These are phyloP conservation scores for Rhizophagus sp. DNA, from an alignment of 192 early-diverging fungal genomes.

Conservation along the genomic window DNA sequence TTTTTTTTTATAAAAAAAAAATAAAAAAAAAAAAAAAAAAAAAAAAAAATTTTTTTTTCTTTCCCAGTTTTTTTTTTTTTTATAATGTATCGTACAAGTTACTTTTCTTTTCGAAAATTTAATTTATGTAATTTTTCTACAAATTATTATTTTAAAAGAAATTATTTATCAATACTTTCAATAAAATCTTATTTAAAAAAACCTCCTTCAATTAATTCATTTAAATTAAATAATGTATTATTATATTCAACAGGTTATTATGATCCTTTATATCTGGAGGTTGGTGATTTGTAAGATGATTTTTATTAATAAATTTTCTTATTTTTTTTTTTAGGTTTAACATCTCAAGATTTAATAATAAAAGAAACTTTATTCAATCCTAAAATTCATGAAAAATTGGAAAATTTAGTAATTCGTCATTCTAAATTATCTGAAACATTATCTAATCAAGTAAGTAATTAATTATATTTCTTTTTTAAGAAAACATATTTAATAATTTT, in stretches of 20 bases:
- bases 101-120: neutral
- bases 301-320: too few relatives aligned
- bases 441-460: constrained; percentile 3
- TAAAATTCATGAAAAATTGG: constrained; percentile 23
- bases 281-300: too few relatives aligned
- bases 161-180: too few relatives aligned
- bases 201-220: neutral
- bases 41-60: neutral
- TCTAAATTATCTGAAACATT: constrained; percentile 2
- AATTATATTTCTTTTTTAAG: too few relatives aligned
- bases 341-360: neutral
- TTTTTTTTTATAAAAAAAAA: too few relatives aligned
- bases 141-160: neutral
- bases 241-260: neutral
- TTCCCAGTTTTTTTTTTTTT: too few relatives aligned
- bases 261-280: too few relatives aligned
- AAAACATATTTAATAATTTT: too few relatives aligned
- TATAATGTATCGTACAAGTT: neutral
- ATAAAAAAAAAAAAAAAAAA: too few relatives aligned
- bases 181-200: too few relatives aligned
- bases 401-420: constrained; percentile 7
- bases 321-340: neutral
- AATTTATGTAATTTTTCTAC: neutral
- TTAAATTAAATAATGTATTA: neutral
- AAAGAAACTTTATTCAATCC: constrained; percentile 18